Percentiles rank a stretch among this genome's conserved stretches.
Evolutionary conservation across 2,329 filamentous ascomycete species (phyloP).

Genomic region (Fusarium guadeloupense): DNA sequence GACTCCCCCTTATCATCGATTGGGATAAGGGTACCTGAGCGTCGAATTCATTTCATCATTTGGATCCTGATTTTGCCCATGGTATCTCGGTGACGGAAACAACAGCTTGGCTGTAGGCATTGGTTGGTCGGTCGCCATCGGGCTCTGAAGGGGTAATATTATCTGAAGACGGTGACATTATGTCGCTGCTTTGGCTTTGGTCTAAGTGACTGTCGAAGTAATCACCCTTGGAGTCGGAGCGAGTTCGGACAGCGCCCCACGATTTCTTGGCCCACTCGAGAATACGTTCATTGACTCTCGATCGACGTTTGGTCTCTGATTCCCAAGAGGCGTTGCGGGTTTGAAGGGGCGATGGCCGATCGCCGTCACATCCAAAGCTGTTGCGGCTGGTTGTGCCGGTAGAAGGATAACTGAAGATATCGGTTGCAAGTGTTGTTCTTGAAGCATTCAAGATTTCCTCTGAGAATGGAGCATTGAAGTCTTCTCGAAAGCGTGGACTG

Average conservation of each 20-base stretch:
- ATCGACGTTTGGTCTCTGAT: slow-evolving; percentile 42
- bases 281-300: slow-evolving; percentile 47
- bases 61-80: slow-evolving; percentile 18
- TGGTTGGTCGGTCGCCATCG: slow-evolving; percentile 12
- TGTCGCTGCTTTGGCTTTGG: slow-evolving; percentile 32
- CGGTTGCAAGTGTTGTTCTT: slow-evolving; percentile 41
- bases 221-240: slow-evolving; percentile 37
- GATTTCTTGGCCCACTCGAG: slow-evolving; percentile 49
- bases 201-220: slow-evolving; percentile 31
- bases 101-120: slow-evolving; percentile 19
- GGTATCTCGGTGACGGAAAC: slow-evolving; percentile 28
- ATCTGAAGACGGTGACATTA: slow-evolving; percentile 22
- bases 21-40: slow-evolving; percentile 2
- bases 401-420: slow-evolving; percentile 41
- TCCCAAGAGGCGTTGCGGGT: slow-evolving; percentile 43
- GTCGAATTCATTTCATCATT: slow-evolving; percentile 12
- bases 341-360: slow-evolving; percentile 32
- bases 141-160: slow-evolving; percentile 28
- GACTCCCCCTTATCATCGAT: slow-evolving; percentile 18
- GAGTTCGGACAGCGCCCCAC: slow-evolving; percentile 40
- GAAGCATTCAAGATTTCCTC: slow-evolving; percentile 48
- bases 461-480: slow-evolving; percentile 53
- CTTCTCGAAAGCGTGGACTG: slow-evolving; percentile 50
- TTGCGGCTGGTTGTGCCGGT: slow-evolving; percentile 34
- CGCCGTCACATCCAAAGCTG: slow-evolving; percentile 42